Conservation (phyloP, 768 basidiomycete genomes). For the Kwoniella shandongensis region DNA sequence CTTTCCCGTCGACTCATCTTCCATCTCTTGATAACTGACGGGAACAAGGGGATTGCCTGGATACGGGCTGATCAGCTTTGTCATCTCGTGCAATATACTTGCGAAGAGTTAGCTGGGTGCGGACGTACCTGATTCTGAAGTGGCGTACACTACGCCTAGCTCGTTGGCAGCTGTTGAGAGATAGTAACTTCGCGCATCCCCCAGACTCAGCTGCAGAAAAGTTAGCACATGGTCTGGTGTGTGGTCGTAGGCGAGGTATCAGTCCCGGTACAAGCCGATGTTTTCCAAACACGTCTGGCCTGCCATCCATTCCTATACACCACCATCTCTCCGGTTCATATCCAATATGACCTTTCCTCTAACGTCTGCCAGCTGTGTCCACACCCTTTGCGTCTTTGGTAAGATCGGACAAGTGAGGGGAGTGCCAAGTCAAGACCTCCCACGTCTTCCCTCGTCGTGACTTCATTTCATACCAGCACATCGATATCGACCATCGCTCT, state of each 20-base stretch:
- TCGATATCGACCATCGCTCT: too few species aligned
- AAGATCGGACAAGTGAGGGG: too few species aligned
- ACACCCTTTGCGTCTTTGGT: too few species aligned
- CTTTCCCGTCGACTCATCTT: constrained; percentile 52
- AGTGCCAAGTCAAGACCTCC: too few species aligned
- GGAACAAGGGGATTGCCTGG: constrained; percentile 52
- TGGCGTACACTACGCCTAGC: constrained; percentile 51
- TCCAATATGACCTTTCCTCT: too few species aligned
- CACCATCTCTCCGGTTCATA: too few species aligned
- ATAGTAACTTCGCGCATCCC: constrained; percentile 54
- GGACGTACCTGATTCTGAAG: constrained; percentile 49
- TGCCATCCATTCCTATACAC: neutral
- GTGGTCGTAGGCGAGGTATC: constrained; percentile 1
- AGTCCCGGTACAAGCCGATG: neutral
- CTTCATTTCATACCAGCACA: too few species aligned
- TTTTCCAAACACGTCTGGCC: neutral
- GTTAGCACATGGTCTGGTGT: neutral
- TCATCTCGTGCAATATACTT: too few species aligned
- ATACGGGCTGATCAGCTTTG: constrained; percentile 15
- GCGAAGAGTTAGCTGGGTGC: too few species aligned
- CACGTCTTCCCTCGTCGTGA: too few species aligned
- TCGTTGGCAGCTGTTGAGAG: constrained; percentile 54
- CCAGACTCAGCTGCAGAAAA: constrained; percentile 47
- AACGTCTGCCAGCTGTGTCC: too few species aligned
- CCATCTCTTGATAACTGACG: constrained; percentile 56